These are phyloP conservation scores for Candida sanyaensis DNA, from an alignment of 1,139 yeast genomes.

Conservation along the genomic window DNA sequence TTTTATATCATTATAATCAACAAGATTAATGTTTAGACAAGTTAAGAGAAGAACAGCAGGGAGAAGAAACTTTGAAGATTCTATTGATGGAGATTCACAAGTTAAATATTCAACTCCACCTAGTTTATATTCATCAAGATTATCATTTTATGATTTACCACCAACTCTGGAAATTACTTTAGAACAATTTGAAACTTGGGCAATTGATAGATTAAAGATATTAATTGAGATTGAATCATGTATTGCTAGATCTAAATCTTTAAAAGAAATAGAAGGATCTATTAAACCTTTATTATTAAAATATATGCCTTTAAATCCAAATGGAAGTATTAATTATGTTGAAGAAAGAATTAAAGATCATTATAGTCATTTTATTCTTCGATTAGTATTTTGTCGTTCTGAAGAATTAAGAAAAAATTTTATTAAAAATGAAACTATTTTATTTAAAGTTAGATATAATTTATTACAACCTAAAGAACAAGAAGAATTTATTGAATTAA, in stretches of 20 bases:
- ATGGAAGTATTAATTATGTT: constrained; percentile 20
- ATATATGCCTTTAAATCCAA: constrained; percentile 59
- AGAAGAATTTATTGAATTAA: constrained; percentile 58
- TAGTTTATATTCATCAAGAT: constrained; percentile 29
- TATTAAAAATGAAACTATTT: constrained; percentile 68
- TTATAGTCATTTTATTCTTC: constrained; percentile 83
- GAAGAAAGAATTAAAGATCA: constrained; percentile 83
- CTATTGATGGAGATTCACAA: constrained; percentile 36
- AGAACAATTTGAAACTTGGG: constrained; percentile 94
- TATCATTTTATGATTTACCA: constrained; percentile 71
- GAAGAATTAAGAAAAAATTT: constrained; percentile 83
- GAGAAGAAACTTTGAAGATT: constrained; percentile 63
- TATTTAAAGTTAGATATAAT: constrained; percentile 74
- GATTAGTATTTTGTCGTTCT: constrained; percentile 89
- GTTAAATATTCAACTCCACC: constrained; percentile 13
- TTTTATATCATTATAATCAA: not conserved
- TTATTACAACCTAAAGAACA: constrained; percentile 71
- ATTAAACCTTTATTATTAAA: constrained; percentile 68
- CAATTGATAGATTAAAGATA: constrained; percentile 83
- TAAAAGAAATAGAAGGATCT: constrained; percentile 64
- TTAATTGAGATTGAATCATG: constrained; percentile 84
- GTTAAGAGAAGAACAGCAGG: constrained; percentile 76
- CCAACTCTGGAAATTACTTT: constrained; percentile 85
- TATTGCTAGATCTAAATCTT: constrained; percentile 60
- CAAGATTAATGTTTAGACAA: constrained; percentile 65